phyloP scores from a whole-genome alignment of 2,329 filamentous ascomycete genomes.

The Xenosphaeropsis pyriputrescens region DNA sequence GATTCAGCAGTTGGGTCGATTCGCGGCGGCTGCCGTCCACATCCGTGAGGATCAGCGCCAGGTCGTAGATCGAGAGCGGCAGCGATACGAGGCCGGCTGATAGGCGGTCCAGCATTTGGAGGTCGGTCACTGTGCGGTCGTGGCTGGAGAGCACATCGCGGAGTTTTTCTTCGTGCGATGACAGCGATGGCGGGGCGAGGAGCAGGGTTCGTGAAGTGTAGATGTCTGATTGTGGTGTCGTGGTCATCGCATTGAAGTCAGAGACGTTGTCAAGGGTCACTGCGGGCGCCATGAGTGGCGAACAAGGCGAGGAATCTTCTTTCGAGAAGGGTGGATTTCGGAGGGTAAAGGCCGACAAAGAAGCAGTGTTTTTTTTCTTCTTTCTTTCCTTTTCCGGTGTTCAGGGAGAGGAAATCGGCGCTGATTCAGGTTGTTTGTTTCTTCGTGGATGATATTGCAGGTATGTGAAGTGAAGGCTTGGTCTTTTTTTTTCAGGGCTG shows the following conservation, averaged over 20 bases:
- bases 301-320: too few relatives aligned
- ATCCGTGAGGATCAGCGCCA: slow-evolving; percentile 72
- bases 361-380: too few relatives aligned
- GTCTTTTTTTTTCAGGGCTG: too few relatives aligned
- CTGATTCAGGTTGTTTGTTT: too few relatives aligned
- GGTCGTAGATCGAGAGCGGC: slow-evolving; percentile 64
- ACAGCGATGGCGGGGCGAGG: slow-evolving; percentile 79
- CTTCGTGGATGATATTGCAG: too few relatives aligned
- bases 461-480: too few relatives aligned
- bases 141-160: slow-evolving; percentile 54
- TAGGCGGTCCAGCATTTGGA: slow-evolving; percentile 96
- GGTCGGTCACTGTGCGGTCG: slow-evolving; percentile 65
- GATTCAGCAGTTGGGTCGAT: slow-evolving; percentile 46
- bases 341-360: too few relatives aligned
- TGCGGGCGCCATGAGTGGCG: slow-evolving; percentile 13
- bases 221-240: slow-evolving; percentile 6
- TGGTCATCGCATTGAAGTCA: slow-evolving; percentile 12
- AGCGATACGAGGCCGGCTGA: slow-evolving; percentile 68
- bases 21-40: slow-evolving; percentile 50
- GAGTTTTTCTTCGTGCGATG: slow-evolving; percentile 69
- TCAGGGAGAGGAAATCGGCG: too few relatives aligned
- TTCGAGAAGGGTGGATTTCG: too few relatives aligned
- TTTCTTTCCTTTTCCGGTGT: too few relatives aligned
- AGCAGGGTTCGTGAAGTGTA: slow-evolving; percentile 46
- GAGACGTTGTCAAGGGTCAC: slow-evolving; percentile 15